A percentile compares a stretch with the other conserved stretches of the same genome.
Evolutionary conservation across 139 green algal species (phyloP).

Genomic region (Asterochloris erici): DNA sequence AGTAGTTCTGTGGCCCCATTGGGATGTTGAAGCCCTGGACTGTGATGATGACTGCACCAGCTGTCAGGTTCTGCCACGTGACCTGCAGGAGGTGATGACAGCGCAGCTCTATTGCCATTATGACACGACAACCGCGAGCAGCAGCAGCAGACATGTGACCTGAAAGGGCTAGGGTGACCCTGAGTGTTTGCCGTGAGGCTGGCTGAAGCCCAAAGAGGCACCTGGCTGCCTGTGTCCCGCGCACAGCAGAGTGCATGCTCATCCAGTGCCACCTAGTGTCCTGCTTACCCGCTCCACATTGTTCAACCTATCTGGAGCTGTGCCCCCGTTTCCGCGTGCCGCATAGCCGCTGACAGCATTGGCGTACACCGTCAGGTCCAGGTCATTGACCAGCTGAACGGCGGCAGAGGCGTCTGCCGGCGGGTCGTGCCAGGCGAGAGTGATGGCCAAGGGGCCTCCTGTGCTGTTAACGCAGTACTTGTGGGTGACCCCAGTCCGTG

Average conservation of each 20-base stretch:
- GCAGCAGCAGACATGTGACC: not conserved
- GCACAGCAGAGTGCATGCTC: not conserved
- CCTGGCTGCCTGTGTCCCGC: too few relatives aligned
- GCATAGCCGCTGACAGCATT: slow-evolving; percentile 52
- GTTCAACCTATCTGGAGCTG: slow-evolving; percentile 61
- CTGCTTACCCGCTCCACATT: slow-evolving; percentile 70
- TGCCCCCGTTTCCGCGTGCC: slow-evolving; percentile 58
- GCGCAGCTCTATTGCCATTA: not conserved
- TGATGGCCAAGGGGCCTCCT: slow-evolving; percentile 65
- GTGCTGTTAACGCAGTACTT: slow-evolving; percentile 65
- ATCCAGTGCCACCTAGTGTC: not conserved
- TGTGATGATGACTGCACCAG: slow-evolving; percentile 61
- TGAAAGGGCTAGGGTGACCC: not conserved
- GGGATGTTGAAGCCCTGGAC: slow-evolving; percentile 30
- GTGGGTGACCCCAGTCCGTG: slow-evolving; percentile 27
- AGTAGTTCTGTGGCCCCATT: slow-evolving; percentile 58
- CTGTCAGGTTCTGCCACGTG: slow-evolving; percentile 33
- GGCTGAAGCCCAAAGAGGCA: not conserved
- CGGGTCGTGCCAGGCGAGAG: slow-evolving; percentile 70
- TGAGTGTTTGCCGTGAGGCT: not conserved
- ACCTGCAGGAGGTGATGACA: slow-evolving; percentile 22
- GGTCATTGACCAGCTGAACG: slow-evolving; percentile 77
- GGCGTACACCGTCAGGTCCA: slow-evolving; percentile 71
- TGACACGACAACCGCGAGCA: not conserved
- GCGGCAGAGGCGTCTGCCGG: slow-evolving; percentile 24